Conservation (phyloP, 306 rosid genomes). For the Malus fusca region DNA sequence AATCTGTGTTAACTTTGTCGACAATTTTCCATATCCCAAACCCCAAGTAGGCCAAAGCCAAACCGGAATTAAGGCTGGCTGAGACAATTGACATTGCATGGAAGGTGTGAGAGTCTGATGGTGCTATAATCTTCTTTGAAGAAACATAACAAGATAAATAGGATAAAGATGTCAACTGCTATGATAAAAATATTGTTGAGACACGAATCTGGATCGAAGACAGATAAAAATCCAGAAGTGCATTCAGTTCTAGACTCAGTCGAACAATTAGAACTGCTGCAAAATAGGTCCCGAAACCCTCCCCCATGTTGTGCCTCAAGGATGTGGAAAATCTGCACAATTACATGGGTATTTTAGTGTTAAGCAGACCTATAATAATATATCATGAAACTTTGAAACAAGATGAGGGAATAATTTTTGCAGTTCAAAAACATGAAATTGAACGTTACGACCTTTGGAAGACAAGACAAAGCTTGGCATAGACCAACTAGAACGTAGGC, state of each 20-base stretch:
- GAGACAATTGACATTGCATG: background rate
- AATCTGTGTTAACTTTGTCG: slow-evolving; percentile 2
- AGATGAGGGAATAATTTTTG: background rate
- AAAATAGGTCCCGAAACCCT: slow-evolving; percentile 9
- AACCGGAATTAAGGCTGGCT: background rate
- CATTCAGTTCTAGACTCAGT: background rate
- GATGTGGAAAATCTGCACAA: slow-evolving; percentile 7
- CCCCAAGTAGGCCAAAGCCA: slow-evolving; percentile 23
- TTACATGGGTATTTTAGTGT: background rate
- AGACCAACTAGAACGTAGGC: no score
- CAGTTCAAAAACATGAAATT: background rate
- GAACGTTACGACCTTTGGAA: no score
- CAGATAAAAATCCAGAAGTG: slow-evolving; percentile 5
- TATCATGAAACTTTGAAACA: background rate
- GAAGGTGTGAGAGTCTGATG: background rate
- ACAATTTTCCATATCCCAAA: background rate
- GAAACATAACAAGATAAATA: slow-evolving; percentile 4
- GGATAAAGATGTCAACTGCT: slow-evolving; percentile 11
- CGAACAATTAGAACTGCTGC: background rate
- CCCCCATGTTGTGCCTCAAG: background rate
- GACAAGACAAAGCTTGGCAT: background rate
- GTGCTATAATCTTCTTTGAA: background rate
- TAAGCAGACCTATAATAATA: background rate
- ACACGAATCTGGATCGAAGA: slow-evolving; percentile 16
- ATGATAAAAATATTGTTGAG: slow-evolving; percentile 8